Conservation (phyloP, 2,329 filamentous ascomycete species). For the Hortaea sp. region DNA sequence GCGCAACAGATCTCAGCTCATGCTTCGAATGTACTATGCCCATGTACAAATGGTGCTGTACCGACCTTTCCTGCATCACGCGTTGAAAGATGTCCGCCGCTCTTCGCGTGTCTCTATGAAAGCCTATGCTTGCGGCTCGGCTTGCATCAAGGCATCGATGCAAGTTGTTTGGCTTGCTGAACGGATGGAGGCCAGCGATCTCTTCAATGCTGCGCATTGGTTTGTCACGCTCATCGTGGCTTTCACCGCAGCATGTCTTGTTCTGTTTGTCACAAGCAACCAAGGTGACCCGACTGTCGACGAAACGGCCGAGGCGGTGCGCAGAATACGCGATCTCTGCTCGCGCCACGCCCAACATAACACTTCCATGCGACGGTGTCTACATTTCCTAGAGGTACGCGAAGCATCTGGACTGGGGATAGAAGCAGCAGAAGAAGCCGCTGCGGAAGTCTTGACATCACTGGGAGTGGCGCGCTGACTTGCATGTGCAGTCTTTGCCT, state of each 20-base stretch:
- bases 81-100: constrained; percentile 4
- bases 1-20: constrained; percentile 9
- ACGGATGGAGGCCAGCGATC: constrained; percentile 7
- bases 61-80: constrained; percentile 15
- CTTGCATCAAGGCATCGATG: constrained; percentile 14
- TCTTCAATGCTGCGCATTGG: constrained; percentile 13
- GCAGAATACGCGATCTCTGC: constrained; percentile 5
- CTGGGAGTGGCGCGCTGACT: not conserved
- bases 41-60: constrained; percentile 14
- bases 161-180: constrained; percentile 14
- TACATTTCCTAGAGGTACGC: constrained; percentile 5
- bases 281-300: constrained; percentile 8
- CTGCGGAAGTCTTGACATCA: not conserved
- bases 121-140: constrained; percentile 12
- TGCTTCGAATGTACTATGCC: constrained; percentile 12
- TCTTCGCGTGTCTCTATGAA: constrained; percentile 7
- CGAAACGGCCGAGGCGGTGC: constrained; percentile 7
- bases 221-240: constrained; percentile 8
- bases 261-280: constrained; percentile 12
- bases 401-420: not conserved
- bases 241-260: constrained; percentile 9
- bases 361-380: constrained; percentile 3
- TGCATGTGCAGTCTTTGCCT: not conserved
- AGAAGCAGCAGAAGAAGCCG: not conserved
- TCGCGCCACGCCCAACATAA: constrained; percentile 4